Evolutionary conservation across 1,284 basidiomycete genomes (phyloP), one percentile per base, ranked within the genome.

Genomic region (Trichosporon asahii): DNA sequence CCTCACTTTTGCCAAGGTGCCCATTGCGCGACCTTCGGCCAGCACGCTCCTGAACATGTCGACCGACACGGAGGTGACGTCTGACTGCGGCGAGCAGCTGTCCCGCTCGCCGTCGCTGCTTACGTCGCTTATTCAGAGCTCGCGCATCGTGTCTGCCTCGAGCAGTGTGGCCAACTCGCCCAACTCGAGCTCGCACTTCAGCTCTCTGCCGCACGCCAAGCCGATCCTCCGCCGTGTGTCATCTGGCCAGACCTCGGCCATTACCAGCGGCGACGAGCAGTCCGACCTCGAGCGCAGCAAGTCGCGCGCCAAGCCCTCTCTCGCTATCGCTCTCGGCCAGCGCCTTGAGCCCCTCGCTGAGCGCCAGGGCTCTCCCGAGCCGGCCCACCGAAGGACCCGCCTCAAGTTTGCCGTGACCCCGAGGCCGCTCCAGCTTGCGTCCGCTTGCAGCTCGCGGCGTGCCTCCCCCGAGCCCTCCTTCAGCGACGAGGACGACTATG

Each of bases 371-470:
- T 31, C 31, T 2, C 57, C 57, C 4, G 57, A 61, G 15, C 57
- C 57, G 3, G 57, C 57, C 5, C 67, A 65, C 35, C 71, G 70
- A 7, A 71, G 71, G 15, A 72, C 73, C 15, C 72, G 73, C 53
- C 69, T 74, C 66, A 74, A 72, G 66, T 74, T 74, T 55, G 73
- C 73, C 8, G 73, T 74, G 29, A 70, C 70, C 4, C 72, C 72
- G 5, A 66, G 70, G 14, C 72, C 72, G 12, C 72, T 70, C 12
- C 72, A 71, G 66, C 68, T 70, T 0, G 18, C 70, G 31, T 64
- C 49, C 1, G 61, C 68, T 3, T 14, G 37, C n/a, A 27, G 31
- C 9, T 46, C 27, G 12, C 35, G 57, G 6, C 55, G 68, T 9
- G 21, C 55, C 6, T 69, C 68, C 46, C 64, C 27, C 65, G 65